Conservation (phyloP, 2,329 filamentous ascomycete genomes). For the Dactylellina drechsleri region DNA sequence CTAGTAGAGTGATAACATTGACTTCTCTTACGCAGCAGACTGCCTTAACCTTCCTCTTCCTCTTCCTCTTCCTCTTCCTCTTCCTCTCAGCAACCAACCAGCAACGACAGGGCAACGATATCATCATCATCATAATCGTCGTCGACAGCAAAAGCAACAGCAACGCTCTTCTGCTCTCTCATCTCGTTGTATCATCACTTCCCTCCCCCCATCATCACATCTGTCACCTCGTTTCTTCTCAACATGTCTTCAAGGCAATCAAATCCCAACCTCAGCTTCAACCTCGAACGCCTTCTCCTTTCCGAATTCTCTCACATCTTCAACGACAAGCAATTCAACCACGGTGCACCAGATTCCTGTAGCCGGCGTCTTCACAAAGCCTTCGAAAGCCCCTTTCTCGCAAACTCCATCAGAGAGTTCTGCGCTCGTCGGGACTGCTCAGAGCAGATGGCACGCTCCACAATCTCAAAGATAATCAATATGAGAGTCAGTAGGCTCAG, state of each 20-base stretch:
- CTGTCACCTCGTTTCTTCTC: no score
- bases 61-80: neutral
- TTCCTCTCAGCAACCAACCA: neutral
- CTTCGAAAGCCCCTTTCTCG: slow-evolving; percentile 6
- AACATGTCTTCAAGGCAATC: neutral
- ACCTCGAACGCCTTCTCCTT: slow-evolving; percentile 7
- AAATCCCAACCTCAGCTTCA: neutral
- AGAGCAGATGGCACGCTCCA: neutral
- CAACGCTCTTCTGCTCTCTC: neutral
- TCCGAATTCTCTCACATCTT: slow-evolving; percentile 27
- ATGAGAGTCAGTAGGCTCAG: neutral
- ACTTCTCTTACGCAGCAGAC: neutral
- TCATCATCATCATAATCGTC: neutral
- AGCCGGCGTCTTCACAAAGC: neutral
- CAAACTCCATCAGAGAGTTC: slow-evolving; percentile 10
- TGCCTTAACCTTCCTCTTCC: neutral
- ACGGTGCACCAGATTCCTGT: slow-evolving; percentile 10
- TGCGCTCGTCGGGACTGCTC: neutral
- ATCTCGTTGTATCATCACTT: neutral
- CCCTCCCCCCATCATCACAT: neutral
- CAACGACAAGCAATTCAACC: neutral
- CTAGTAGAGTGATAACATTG: no score
- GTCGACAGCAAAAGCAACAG: no score
- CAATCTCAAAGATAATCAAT: neutral
- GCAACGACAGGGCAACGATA: neutral